These are phyloP conservation scores for Yamadazyma dushanensis DNA, from an alignment of 1,139 yeast genomes.

Conservation along the genomic window DNA sequence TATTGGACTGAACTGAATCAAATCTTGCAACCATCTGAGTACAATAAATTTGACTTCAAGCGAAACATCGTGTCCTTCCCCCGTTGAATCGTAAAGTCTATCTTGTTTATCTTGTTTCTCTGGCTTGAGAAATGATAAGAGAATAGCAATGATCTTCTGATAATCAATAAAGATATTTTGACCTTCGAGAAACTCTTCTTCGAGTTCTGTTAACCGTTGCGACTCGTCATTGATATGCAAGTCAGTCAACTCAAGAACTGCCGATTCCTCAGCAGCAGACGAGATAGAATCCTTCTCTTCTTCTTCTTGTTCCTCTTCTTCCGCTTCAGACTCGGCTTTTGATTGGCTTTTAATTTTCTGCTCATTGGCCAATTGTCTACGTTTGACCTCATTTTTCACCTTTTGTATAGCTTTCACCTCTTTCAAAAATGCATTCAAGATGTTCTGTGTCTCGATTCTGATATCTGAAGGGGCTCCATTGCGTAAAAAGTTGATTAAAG, in stretches of 20 bases:
- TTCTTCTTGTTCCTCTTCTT: constrained; percentile 3
- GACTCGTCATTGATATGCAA: not conserved
- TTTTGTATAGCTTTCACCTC: constrained; percentile 77
- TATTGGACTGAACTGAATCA: constrained; percentile 72
- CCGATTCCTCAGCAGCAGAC: constrained; percentile 5
- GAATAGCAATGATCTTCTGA: constrained; percentile 74
- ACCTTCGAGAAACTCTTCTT: constrained; percentile 67
- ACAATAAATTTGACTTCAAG: constrained; percentile 80
- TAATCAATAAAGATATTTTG: constrained; percentile 85
- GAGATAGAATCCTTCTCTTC: constrained; percentile 1
- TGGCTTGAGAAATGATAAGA: constrained; percentile 73
- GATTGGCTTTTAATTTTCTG: constrained; percentile 12
- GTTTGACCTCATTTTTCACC: constrained; percentile 54
- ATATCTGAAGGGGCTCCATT: constrained; percentile 89
- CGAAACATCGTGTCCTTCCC: constrained; percentile 49
- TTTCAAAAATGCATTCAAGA: constrained; percentile 71
- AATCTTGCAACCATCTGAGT: constrained; percentile 77
- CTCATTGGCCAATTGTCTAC: constrained; percentile 27
- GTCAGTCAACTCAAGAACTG: constrained; percentile 1
- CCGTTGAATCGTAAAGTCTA: constrained; percentile 23
- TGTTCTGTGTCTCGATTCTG: constrained; percentile 77
- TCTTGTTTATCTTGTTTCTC: constrained; percentile 22
- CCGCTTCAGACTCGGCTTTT: too few species aligned
- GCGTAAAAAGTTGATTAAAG: constrained; percentile 69
- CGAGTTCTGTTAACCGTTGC: constrained; percentile 10